Percentiles rank a stretch among this genome's conserved stretches.
phyloP scores from a whole-genome alignment of 148 eudicot genomes.

The Amaranthus palmeri region DNA sequence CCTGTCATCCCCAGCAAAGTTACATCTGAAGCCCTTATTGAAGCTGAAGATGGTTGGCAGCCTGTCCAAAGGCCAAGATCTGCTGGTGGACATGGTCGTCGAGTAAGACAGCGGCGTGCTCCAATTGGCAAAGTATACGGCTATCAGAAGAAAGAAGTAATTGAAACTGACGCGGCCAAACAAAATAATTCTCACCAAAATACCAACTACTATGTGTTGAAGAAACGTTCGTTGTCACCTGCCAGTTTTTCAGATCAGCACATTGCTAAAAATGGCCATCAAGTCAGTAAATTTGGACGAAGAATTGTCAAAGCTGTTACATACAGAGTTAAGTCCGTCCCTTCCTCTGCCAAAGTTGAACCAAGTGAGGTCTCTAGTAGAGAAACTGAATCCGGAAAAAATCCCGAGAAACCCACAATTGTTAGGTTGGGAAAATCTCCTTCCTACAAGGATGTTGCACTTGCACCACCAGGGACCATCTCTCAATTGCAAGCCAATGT shows the following conservation, averaged over 20 bases:
- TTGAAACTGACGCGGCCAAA: slow-evolving; percentile 54
- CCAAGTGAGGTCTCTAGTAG: slow-evolving; percentile 31
- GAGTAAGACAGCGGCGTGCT: slow-evolving; percentile 63
- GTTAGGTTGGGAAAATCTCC: slow-evolving; percentile 91
- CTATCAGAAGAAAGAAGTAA: slow-evolving; percentile 70
- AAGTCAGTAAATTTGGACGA: slow-evolving; percentile 68
- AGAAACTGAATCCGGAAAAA: slow-evolving; percentile 46
- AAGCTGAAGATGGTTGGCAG: slow-evolving; percentile 94
- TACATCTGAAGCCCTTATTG: slow-evolving; percentile 49
- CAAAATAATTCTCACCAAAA: slow-evolving; percentile 49
- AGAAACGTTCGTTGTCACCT: slow-evolving; percentile 58
- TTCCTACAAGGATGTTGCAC: slow-evolving; percentile 96
- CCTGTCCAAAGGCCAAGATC: slow-evolving; percentile 92
- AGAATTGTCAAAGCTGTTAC: slow-evolving; percentile 67
- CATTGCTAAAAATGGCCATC: slow-evolving; percentile 42
- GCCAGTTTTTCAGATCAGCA: slow-evolving; percentile 60
- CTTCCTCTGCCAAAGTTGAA: slow-evolving; percentile 47
- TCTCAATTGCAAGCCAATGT: slow-evolving; percentile 54
- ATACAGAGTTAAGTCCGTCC: slow-evolving; percentile 82
- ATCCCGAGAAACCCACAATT: slow-evolving; percentile 58
- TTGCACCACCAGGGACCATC: slow-evolving; percentile 94
- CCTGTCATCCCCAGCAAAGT: slow-evolving; percentile 30
- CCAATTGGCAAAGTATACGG: slow-evolving; percentile 52
- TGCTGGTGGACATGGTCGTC: slow-evolving; percentile 67
- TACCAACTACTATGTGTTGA: slow-evolving; percentile 62